Conservation (phyloP, 495 filamentous ascomycete species). For the Aspergillus cristatus region DNA sequence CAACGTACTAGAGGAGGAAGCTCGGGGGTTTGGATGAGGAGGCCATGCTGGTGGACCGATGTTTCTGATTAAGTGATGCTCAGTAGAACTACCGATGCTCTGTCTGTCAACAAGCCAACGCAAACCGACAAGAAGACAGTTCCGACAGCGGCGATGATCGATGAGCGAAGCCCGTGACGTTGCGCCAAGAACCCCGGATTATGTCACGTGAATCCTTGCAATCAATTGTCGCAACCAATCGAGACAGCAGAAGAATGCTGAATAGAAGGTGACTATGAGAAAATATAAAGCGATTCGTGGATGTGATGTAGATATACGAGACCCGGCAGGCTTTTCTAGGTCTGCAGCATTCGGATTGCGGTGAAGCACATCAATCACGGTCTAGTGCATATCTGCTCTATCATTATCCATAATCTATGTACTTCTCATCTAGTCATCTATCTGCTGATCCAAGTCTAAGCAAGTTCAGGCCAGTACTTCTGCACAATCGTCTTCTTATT, state of each 20-base stretch:
- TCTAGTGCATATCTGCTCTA: no score
- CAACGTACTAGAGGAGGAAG: conserved; percentile 68
- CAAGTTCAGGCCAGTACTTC: conserved; percentile 34
- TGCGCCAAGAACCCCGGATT: conserved; percentile 12
- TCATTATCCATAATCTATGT: no score
- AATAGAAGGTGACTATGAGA: no score
- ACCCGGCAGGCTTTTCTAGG: no score
- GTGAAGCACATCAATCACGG: no score
- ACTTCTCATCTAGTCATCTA: no score
- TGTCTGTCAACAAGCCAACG: no score
- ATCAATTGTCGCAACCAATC: neutral
- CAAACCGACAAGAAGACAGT: no score
- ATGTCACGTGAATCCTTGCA: conserved; percentile 14
- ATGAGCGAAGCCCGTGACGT: conserved; percentile 22
- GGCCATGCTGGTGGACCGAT: conserved; percentile 46
- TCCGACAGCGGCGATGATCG: conserved; percentile 1
- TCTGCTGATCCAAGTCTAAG: neutral
- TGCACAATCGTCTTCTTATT: conserved; percentile 37
- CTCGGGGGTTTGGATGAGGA: conserved; percentile 70
- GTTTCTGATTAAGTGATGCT: neutral
- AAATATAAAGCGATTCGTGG: no score
- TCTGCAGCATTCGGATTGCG: no score
- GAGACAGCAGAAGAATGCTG: neutral
- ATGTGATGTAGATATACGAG: no score
- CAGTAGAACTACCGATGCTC: no score